These are phyloP conservation scores for Beta lomatogona DNA, from an alignment of 179 eudicot genomes.

Conservation along the genomic window DNA sequence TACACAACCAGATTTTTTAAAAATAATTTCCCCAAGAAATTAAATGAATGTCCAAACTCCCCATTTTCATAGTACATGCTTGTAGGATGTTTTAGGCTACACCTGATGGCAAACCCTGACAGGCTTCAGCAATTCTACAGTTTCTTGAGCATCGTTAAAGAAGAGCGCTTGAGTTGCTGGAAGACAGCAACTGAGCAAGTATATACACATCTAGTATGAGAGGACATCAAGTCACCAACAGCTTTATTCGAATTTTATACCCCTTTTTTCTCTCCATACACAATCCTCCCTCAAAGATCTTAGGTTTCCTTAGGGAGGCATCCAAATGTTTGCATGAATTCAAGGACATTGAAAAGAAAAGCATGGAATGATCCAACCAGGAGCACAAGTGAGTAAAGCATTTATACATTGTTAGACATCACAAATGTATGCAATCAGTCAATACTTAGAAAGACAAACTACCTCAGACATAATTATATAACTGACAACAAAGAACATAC, in stretches of 20 bases:
- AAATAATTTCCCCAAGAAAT: neutral
- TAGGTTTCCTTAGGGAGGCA: neutral
- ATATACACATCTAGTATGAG: neutral
- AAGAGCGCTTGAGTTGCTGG: neutral
- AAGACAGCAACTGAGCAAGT: neutral
- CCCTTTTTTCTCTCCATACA: neutral
- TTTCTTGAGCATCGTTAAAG: neutral
- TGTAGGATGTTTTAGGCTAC: neutral
- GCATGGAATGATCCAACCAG: neutral
- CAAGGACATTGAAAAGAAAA: neutral
- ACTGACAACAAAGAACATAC: constrained; percentile 47
- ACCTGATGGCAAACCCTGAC: neutral
- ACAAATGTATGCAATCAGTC: neutral
- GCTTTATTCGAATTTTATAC: neutral
- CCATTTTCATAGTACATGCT: neutral
- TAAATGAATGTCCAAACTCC: neutral
- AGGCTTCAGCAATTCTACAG: neutral
- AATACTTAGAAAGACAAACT: neutral
- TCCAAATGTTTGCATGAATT: neutral
- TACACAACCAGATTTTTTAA: neutral
- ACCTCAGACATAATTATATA: neutral
- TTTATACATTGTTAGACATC: neutral
- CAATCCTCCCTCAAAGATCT: neutral
- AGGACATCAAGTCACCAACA: neutral
- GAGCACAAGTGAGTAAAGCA: neutral